Evolutionary conservation across 768 basidiomycete species (phyloP).

Genomic region (Tubosaeta brunneosetosa): DNA sequence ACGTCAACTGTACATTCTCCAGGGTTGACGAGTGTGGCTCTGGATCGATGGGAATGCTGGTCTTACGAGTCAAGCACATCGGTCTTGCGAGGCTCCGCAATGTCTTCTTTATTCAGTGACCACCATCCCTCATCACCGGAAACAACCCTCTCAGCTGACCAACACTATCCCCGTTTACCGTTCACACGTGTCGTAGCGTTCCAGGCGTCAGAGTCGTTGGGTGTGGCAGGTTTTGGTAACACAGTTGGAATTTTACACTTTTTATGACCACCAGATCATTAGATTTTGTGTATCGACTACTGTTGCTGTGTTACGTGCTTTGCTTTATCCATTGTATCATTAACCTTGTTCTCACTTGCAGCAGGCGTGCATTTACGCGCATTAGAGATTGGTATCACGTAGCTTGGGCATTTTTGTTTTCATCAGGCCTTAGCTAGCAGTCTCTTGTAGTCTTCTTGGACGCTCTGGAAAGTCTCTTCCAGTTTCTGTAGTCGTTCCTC

Average conservation of each 20-base stretch:
- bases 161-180: constrained; percentile 55
- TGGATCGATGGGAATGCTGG: constrained; percentile 86
- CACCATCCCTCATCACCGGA: constrained; percentile 7
- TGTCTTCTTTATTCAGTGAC: constrained; percentile 42
- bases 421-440: constrained; percentile 54
- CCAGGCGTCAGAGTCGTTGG: constrained; percentile 43
- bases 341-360: constrained; percentile 4
- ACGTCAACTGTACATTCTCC: constrained; percentile 12
- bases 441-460: constrained; percentile 79
- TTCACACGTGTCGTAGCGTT: constrained; percentile 74
- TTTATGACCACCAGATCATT: constrained; percentile 13
- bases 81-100: constrained; percentile 44
- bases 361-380: neutral
- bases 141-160: neutral
- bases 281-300: constrained; percentile 17
- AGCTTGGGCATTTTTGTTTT: neutral
- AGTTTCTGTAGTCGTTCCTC: constrained; percentile 84
- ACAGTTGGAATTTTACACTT: constrained; percentile 38
- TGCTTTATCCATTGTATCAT: constrained; percentile 25
- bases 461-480: constrained; percentile 88
- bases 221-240: constrained; percentile 74
- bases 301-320: constrained; percentile 8
- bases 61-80: constrained; percentile 56
- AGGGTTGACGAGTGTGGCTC: constrained; percentile 57
- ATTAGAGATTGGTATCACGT: constrained; percentile 10